These are phyloP conservation scores for Wolfiporia cocos DNA, from an alignment of 1,284 basidiomycete genomes.

Conservation along the genomic window DNA sequence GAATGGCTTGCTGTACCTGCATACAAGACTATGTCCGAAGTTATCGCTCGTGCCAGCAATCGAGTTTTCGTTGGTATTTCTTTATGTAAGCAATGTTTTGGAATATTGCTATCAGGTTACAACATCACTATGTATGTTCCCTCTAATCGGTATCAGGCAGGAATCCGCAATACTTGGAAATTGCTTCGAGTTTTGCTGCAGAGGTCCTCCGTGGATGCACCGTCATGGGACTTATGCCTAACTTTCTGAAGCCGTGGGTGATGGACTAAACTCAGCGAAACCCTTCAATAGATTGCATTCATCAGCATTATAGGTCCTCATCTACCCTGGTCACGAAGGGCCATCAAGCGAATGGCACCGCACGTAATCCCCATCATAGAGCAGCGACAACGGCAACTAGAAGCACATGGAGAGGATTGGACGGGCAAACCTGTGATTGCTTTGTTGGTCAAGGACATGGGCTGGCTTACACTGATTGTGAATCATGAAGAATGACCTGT, in stretches of 20 bases:
- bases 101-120: background rate
- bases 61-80: slow-evolving; percentile 23
- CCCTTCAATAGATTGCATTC: background rate
- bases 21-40: slow-evolving; percentile 10
- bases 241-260: slow-evolving; percentile 33
- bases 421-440: slow-evolving; percentile 17
- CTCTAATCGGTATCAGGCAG: slow-evolving; percentile 24
- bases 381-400: slow-evolving; percentile 10
- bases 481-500: slow-evolving; percentile 16
- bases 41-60: slow-evolving; percentile 18
- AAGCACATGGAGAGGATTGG: slow-evolving; percentile 14
- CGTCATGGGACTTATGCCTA: slow-evolving; percentile 31
- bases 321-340: slow-evolving; percentile 9
- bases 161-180: slow-evolving; percentile 30
- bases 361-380: slow-evolving; percentile 14
- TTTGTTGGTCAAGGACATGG: background rate
- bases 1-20: background rate
- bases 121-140: too few species aligned
- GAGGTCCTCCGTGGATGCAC: slow-evolving; percentile 26
- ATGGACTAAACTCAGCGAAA: background rate
- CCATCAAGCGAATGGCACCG: background rate
- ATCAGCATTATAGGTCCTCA: slow-evolving; percentile 9
- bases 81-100: slow-evolving; percentile 13
- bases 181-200: slow-evolving; percentile 31
- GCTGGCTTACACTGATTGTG: background rate